These are phyloP conservation scores for Ceratocystis colombiana DNA, from an alignment of 2,329 filamentous ascomycete genomes.

Conservation along the genomic window DNA sequence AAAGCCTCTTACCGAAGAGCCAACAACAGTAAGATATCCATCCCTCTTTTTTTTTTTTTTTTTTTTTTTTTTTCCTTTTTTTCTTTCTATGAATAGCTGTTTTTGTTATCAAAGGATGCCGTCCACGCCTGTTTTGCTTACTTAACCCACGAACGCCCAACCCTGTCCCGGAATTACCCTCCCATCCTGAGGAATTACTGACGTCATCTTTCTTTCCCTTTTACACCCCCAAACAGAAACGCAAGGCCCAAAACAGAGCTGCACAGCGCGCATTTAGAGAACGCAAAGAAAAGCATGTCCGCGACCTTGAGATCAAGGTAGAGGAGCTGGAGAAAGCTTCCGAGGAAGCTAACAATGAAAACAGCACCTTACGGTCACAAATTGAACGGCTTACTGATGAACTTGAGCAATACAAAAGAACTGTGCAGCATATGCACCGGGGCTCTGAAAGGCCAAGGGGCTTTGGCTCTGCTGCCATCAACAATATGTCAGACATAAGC, in stretches of 20 bases:
- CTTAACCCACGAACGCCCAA: background rate
- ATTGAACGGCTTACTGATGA: slow-evolving; percentile 79
- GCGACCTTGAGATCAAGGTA: slow-evolving; percentile 71
- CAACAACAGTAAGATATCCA: slow-evolving; percentile 66
- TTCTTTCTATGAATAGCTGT: background rate
- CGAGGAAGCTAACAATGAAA: slow-evolving; percentile 73
- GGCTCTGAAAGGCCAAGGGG: slow-evolving; percentile 29
- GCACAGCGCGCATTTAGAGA: slow-evolving; percentile 90
- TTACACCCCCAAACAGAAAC: slow-evolving; percentile 52
- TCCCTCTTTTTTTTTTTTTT: slow-evolving; percentile 32
- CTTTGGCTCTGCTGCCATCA: slow-evolving; percentile 42
- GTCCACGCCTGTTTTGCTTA: background rate
- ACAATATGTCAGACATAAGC: slow-evolving; percentile 60
- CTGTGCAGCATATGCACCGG: slow-evolving; percentile 51
- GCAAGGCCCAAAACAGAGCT: slow-evolving; percentile 90
- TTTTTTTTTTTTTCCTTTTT: slow-evolving; percentile 31
- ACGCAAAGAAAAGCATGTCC: slow-evolving; percentile 84
- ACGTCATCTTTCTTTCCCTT: slow-evolving; percentile 7
- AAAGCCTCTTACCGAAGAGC: slow-evolving; percentile 91
- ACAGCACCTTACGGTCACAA: slow-evolving; percentile 70
- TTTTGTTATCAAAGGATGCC: background rate
- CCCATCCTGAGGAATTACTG: background rate
- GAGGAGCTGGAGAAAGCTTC: slow-evolving; percentile 72
- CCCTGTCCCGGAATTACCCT: background rate
- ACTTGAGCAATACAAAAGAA: slow-evolving; percentile 82